phyloP scores from a whole-genome alignment of 306 rosid species.

The Sindora glabra region DNA sequence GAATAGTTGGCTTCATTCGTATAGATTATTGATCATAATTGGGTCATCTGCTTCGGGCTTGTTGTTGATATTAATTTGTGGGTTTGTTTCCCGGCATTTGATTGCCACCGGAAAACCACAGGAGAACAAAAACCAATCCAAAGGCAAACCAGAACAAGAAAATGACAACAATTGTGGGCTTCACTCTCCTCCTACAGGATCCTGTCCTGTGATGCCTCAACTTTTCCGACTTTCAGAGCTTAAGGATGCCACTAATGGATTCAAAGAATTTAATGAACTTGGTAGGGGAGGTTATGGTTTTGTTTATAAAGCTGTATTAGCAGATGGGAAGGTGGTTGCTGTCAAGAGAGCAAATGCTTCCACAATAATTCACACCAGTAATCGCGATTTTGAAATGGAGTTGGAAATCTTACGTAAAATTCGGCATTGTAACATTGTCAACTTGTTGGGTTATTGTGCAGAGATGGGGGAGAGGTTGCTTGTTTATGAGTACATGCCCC shows the following conservation, averaged over 20 bases:
- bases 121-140: conserved; percentile 39
- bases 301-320: conserved; percentile 74
- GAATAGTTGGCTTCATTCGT: conserved; percentile 46
- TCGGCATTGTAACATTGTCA: conserved; percentile 66
- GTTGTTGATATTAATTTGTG: conserved; percentile 40
- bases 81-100: conserved; percentile 34
- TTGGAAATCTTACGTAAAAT: conserved; percentile 76
- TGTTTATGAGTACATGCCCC: conserved; percentile 86
- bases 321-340: conserved; percentile 78
- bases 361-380: conserved; percentile 77
- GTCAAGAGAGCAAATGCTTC: conserved; percentile 94
- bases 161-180: conserved; percentile 32
- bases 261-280: conserved; percentile 91
- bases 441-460: conserved; percentile 79
- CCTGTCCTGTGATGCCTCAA: conserved; percentile 81
- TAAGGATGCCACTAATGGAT: conserved; percentile 92
- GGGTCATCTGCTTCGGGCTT: conserved; percentile 49
- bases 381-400: conserved; percentile 82
- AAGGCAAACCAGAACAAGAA: conserved; percentile 53
- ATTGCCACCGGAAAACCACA: background rate
- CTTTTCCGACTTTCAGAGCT: conserved; percentile 83
- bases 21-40: conserved; percentile 32
- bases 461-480: conserved; percentile 98
- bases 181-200: conserved; percentile 22
- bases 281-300: conserved; percentile 94